A percentile compares a stretch with the other conserved stretches of the same genome.
Evolutionary conservation across 768 basidiomycete genomes (phyloP).

Genomic region (Thelephora aurantiotincta): DNA sequence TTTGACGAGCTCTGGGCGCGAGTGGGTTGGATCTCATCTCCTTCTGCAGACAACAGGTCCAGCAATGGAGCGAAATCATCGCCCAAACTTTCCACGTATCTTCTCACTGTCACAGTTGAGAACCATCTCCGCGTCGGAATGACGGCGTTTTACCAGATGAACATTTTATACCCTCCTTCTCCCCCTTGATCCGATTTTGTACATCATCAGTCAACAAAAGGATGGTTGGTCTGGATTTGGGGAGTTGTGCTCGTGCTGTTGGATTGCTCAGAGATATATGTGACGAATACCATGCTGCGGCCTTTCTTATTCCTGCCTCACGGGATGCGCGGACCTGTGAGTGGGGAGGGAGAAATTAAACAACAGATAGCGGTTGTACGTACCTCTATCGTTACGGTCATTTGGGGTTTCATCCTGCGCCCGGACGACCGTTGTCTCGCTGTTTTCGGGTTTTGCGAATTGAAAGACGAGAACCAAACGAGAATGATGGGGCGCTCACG

Average conservation of each 20-base stretch:
- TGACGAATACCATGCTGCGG: slow-evolving; percentile 73
- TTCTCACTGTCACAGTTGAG: slow-evolving; percentile 34
- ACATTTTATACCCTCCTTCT: slow-evolving; percentile 42
- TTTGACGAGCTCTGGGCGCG: slow-evolving; percentile 31
- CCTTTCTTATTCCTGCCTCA: slow-evolving; percentile 68
- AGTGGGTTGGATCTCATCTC: slow-evolving; percentile 51
- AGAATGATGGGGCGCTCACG: slow-evolving; percentile 30
- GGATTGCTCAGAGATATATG: slow-evolving; percentile 47
- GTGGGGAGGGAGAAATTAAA: background rate
- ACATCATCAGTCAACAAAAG: slow-evolving; percentile 85
- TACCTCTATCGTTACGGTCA: slow-evolving; percentile 90
- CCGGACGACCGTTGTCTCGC: slow-evolving; percentile 69
- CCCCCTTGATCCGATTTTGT: slow-evolving; percentile 68
- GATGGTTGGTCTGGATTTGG: slow-evolving; percentile 37
- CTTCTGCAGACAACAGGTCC: slow-evolving; percentile 64
- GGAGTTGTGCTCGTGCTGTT: slow-evolving; percentile 33
- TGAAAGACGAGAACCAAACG: background rate
- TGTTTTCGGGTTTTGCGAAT: slow-evolving; percentile 15
- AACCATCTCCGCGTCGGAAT: background rate
- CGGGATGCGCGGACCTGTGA: no score
- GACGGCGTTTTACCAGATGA: slow-evolving; percentile 37
- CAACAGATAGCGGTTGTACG: slow-evolving; percentile 4
- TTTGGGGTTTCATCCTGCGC: slow-evolving; percentile 78
- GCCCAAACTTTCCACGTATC: slow-evolving; percentile 69
- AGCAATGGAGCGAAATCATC: slow-evolving; percentile 45